Percentiles rank a stretch among this genome's conserved stretches.
Conservation (phyloP, 2,329 filamentous ascomycete species). For the Cercospora sesami region DNA sequence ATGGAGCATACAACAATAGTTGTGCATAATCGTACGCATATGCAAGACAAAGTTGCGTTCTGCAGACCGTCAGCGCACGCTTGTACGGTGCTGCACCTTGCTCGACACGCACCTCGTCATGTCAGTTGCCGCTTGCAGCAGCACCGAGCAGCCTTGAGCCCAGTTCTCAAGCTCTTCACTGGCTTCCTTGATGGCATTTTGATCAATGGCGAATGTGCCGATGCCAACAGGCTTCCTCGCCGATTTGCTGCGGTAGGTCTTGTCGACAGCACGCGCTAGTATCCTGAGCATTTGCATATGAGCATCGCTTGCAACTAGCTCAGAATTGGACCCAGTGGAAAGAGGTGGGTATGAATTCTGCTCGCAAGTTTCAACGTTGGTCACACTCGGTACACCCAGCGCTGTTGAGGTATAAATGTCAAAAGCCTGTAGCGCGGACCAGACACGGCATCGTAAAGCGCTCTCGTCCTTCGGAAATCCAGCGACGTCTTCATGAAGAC, state of each 20-base stretch:
- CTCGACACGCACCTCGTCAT: slow-evolving; percentile 21
- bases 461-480: slow-evolving; percentile 20
- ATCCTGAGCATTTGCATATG: slow-evolving; percentile 22
- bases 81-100: background rate
- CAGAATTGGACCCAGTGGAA: slow-evolving; percentile 14
- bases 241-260: slow-evolving; percentile 1
- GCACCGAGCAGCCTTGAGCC: slow-evolving; percentile 13
- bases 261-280: slow-evolving; percentile 13
- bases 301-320: slow-evolving; percentile 17
- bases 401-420: slow-evolving; percentile 19
- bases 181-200: slow-evolving; percentile 8
- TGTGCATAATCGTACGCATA: slow-evolving; percentile 23
- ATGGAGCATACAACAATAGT: slow-evolving; percentile 24
- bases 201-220: slow-evolving; percentile 9
- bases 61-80: slow-evolving; percentile 12
- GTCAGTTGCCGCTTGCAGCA: slow-evolving; percentile 17
- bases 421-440: slow-evolving; percentile 21
- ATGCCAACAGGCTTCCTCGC: slow-evolving; percentile 3
- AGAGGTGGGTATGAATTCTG: slow-evolving; percentile 14
- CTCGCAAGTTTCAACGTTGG: background rate
- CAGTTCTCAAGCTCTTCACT: slow-evolving; percentile 21
- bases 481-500: slow-evolving; percentile 23
- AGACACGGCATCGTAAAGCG: slow-evolving; percentile 23
- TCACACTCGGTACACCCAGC: slow-evolving; percentile 20
- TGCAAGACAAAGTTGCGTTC: slow-evolving; percentile 23